phyloP scores from a whole-genome alignment of 768 basidiomycete species.

The Xanthoconium purpureum region DNA sequence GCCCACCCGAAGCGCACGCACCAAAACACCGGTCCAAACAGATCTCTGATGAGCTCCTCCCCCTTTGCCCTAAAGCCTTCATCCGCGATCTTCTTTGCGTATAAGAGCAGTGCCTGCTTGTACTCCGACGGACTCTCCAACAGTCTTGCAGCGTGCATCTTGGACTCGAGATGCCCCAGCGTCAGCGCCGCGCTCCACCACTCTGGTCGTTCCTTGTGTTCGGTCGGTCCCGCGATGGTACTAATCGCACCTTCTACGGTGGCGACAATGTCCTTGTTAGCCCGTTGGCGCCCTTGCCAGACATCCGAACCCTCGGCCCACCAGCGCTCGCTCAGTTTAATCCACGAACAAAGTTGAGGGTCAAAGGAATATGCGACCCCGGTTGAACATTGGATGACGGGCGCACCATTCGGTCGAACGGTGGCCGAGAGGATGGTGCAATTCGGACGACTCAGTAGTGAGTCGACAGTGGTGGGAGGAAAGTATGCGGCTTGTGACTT shows the following conservation, averaged over 20 bases:
- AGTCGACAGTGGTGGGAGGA: slow-evolving; percentile 57
- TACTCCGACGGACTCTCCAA: slow-evolving; percentile 87
- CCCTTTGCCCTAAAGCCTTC: slow-evolving; percentile 86
- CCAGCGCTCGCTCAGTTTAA: slow-evolving; percentile 77
- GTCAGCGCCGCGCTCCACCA: slow-evolving; percentile 87
- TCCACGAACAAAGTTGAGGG: slow-evolving; percentile 59
- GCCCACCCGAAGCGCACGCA: slow-evolving; percentile 38
- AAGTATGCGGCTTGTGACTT: slow-evolving; percentile 65
- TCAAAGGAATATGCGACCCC: slow-evolving; percentile 85
- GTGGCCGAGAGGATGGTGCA: slow-evolving; percentile 58
- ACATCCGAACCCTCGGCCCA: slow-evolving; percentile 80
- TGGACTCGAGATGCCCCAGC: slow-evolving; percentile 85
- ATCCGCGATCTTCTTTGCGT: slow-evolving; percentile 83
- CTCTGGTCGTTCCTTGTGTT: slow-evolving; percentile 52
- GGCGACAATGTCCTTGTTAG: slow-evolving; percentile 53
- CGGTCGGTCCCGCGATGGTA: slow-evolving; percentile 33
- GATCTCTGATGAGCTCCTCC: slow-evolving; percentile 87
- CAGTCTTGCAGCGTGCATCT: slow-evolving; percentile 66
- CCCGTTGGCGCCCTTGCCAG: slow-evolving; percentile 72
- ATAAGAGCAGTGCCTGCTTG: slow-evolving; percentile 67
- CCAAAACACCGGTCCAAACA: slow-evolving; percentile 90
- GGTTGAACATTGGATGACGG: slow-evolving; percentile 71
- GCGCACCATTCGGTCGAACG: slow-evolving; percentile 77
- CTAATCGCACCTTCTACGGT: slow-evolving; percentile 54
- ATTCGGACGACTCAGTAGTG: slow-evolving; percentile 58